Evolutionary conservation across 305 asterid species (phyloP), one percentile per base, ranked within the genome.

Genomic region (Fraxinus velutina): DNA sequence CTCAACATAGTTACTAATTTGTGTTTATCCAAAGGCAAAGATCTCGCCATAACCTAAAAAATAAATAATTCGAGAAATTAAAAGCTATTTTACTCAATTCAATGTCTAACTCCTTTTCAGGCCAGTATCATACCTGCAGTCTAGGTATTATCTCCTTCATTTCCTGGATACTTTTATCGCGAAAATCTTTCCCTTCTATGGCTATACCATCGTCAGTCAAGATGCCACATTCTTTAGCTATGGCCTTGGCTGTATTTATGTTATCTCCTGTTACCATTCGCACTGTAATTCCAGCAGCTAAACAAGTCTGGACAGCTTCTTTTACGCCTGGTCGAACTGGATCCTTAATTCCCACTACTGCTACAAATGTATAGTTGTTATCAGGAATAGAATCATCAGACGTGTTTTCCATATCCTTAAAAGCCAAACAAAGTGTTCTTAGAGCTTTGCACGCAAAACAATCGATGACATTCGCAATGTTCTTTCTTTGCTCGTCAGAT

Each of bases 231-330:
- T 94, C 98, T 87, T 55, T 88, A 62, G 98, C 98, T 77, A 93
- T 92, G 74, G 98, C 95, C 81, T 89, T 91, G 17, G 98, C 98
- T 57, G 98, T 93, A 66, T 90, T 85, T 27, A 93, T 91, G 82
- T 93, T 92, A 86, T 93, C 98, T 9, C 98, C 98, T 10, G 98
- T 93, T 4, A 92, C 96, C 98, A 94, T 94, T 74, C 97, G 74
- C 76, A 94, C 92, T 0, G 79, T 78, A 55, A 94, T 90, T 83
- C 98, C 98, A 30, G 97, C 98, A 55, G 79, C 87, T 78, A 90
- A 85, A 87, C 98, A 94, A 32, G 92, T 90, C 83, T 86, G 77
- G 30, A 92, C 97, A 5, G 97, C 97, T 78, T 90, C 96, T 84
- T 80, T 92, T 30, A 93, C 98, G 0, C 97, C 98, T 2, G 93